These are phyloP conservation scores for Lolium perenne DNA, from an alignment of 176 grass and related monocot species.

Conservation along the genomic window DNA sequence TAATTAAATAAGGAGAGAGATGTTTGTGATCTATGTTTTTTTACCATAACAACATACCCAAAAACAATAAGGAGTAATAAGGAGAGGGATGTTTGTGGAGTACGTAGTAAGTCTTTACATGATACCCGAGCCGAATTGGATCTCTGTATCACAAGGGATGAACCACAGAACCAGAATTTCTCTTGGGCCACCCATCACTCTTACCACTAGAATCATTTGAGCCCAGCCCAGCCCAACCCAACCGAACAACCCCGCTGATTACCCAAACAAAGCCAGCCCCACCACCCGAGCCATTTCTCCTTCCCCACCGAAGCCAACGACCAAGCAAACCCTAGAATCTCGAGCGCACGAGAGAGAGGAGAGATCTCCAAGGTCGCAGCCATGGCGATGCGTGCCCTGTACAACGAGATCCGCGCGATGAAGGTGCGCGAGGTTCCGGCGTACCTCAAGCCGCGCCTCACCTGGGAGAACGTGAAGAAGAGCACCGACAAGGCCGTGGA, in stretches of 20 bases:
- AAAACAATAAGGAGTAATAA: no score
- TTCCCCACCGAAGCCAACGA: constrained; percentile 40
- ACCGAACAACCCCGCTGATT: not conserved
- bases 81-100: no score
- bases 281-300: not conserved
- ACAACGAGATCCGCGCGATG: constrained; percentile 75
- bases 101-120: no score
- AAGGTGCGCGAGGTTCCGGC: constrained; percentile 78
- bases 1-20: no score
- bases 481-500: constrained; percentile 73
- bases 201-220: not conserved
- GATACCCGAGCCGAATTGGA: no score
- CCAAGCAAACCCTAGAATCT: constrained; percentile 48
- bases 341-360: not conserved
- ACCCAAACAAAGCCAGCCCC: constrained; percentile 33
- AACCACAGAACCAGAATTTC: no score
- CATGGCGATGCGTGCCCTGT: constrained; percentile 83
- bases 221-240: constrained; percentile 8
- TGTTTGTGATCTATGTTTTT: no score
- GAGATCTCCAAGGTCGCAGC: not conserved
- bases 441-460: constrained; percentile 71
- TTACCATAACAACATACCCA: no score
- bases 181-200: not conserved
- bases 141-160: no score
- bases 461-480: constrained; percentile 82